Evolutionary conservation across 2,329 filamentous ascomycete genomes (phyloP).

Genomic region (Paraphoma sp.): DNA sequence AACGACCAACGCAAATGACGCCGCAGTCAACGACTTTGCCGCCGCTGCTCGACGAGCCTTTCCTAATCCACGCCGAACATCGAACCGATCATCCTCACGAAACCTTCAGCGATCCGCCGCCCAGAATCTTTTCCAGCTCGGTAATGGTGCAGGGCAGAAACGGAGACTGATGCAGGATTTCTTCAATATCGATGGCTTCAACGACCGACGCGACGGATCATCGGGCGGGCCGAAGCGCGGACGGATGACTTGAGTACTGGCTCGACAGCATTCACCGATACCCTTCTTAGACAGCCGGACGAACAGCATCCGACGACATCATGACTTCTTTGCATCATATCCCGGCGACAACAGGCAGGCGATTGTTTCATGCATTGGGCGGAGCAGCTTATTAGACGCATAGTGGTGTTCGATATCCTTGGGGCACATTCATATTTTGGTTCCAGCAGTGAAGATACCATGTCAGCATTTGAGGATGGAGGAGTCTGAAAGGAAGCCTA

Average conservation of each 20-base stretch:
- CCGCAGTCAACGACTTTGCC: conserved; percentile 27
- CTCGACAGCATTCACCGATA: background rate
- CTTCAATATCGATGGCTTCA: conserved; percentile 72
- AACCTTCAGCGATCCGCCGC: conserved; percentile 40
- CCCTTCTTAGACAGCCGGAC: conserved; percentile 5
- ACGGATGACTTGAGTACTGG: conserved; percentile 39
- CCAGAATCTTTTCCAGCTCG: conserved; percentile 56
- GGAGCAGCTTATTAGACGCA: conserved; percentile 32
- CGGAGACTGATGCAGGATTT: conserved; percentile 76
- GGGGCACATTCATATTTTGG: conserved; percentile 12
- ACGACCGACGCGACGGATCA: conserved; percentile 63
- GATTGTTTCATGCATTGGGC: conserved; percentile 28
- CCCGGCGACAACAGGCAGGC: conserved; percentile 22
- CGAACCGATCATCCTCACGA: conserved; percentile 44
- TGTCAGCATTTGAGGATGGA: conserved; percentile 5
- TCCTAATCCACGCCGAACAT: conserved; percentile 38
- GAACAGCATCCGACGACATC: conserved; percentile 15
- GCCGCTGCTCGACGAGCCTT: conserved; percentile 42
- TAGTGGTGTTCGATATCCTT: conserved; percentile 30
- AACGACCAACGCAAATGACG: conserved; percentile 47
- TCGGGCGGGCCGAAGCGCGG: conserved; percentile 49
- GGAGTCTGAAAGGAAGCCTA: background rate
- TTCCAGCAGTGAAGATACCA: conserved; percentile 20
- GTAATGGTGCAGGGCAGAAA: conserved; percentile 73
- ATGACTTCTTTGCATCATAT: conserved; percentile 27